A percentile compares a stretch with the other conserved stretches of the same genome.
Conservation (phyloP, 495 filamentous ascomycete species). For the Penicillium crystallinum region DNA sequence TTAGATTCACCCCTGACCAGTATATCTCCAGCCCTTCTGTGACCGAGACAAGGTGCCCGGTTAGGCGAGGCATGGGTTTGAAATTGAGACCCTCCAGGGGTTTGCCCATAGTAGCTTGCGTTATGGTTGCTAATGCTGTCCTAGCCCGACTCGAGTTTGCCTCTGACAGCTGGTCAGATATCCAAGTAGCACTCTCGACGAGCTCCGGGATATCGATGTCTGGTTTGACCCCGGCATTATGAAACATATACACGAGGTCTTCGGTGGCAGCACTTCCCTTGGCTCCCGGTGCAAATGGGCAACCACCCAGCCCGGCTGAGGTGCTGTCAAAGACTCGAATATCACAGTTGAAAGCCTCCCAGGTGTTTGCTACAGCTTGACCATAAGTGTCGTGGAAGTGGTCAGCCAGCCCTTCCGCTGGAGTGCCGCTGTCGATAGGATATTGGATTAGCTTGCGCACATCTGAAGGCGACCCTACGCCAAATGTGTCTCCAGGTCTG, state of each 20-base stretch:
- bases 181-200: constrained; percentile 33
- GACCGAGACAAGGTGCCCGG: constrained; percentile 12
- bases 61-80: not conserved
- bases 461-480: constrained; percentile 31
- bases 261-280: constrained; percentile 43
- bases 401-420: constrained; percentile 29
- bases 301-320: constrained; percentile 41
- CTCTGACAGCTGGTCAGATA: constrained; percentile 26
- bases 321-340: constrained; percentile 42
- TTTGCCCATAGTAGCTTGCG: not conserved
- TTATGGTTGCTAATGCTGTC: constrained; percentile 20
- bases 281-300: constrained; percentile 44
- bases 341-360: constrained; percentile 37
- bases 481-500: constrained; percentile 42
- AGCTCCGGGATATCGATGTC: constrained; percentile 33
- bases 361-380: constrained; percentile 38
- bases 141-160: constrained; percentile 31
- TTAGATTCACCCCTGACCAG: constrained; percentile 25
- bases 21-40: constrained; percentile 14
- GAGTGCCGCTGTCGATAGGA: constrained; percentile 21
- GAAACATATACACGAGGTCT: constrained; percentile 39
- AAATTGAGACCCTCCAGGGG: not conserved
- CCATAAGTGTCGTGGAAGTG: constrained; percentile 48
- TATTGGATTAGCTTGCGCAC: constrained; percentile 27
- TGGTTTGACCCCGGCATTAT: constrained; percentile 34